Evolutionary conservation across 2,329 filamentous ascomycete genomes (phyloP).

Genomic region (Ambrosiella cleistominuta): DNA sequence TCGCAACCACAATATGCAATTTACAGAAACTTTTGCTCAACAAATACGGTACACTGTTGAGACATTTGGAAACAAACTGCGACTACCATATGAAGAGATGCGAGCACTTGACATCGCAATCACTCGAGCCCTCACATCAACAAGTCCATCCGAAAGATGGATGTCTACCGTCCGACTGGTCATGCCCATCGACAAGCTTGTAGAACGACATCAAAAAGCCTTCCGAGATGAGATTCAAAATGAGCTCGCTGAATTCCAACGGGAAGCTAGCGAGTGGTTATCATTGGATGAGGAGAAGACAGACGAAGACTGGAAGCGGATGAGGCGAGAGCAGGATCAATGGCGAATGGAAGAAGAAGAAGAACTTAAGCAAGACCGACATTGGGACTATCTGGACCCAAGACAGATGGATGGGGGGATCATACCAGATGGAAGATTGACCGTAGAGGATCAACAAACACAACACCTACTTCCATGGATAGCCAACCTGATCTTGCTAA

Average conservation of each 20-base stretch:
- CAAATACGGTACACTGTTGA: background rate
- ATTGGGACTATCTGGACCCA: slow-evolving; percentile 2
- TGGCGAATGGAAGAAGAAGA: background rate
- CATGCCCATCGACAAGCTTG: slow-evolving; percentile 1
- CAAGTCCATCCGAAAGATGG: background rate
- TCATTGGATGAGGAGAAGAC: background rate
- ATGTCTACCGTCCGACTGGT: background rate
- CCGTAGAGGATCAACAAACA: background rate
- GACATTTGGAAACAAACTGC: background rate
- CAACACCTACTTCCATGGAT: slow-evolving; percentile 8
- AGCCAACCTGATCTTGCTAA: slow-evolving; percentile 4
- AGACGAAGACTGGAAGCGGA: background rate
- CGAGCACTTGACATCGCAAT: background rate
- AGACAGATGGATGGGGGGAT: background rate
- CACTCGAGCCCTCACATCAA: background rate
- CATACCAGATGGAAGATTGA: background rate
- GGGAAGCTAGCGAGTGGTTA: slow-evolving; percentile 1
- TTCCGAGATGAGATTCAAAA: background rate
- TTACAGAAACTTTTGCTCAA: background rate
- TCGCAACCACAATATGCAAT: background rate
- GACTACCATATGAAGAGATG: background rate
- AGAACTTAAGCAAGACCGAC: background rate
- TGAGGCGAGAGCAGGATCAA: background rate
- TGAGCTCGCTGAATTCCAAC: background rate
- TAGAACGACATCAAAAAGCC: background rate